phyloP scores from a whole-genome alignment of 306 rosid species.

The Inga leiocalycina region DNA sequence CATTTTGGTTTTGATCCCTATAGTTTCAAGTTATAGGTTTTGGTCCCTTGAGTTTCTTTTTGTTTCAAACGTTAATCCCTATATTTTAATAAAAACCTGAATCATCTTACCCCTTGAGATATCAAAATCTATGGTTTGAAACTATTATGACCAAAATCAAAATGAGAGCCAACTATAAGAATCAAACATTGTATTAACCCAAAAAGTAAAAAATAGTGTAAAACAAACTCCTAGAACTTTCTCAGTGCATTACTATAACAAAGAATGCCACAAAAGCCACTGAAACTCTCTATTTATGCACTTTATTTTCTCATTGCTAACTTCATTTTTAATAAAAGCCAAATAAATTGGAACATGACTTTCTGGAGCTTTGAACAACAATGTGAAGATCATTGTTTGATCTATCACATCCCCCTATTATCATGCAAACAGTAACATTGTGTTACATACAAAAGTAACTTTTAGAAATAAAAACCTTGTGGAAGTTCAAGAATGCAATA shows the following conservation, averaged over 20 bases:
- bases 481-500: not conserved
- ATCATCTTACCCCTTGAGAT: too few relatives aligned
- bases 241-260: not conserved
- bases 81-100: too few relatives aligned
- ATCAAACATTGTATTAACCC: too few relatives aligned
- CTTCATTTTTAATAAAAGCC: constrained; percentile 5
- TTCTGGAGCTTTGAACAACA: constrained; percentile 12
- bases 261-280: not conserved
- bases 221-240: not conserved
- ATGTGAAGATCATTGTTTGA: constrained; percentile 1
- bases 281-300: not conserved
- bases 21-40: too few relatives aligned
- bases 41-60: too few relatives aligned
- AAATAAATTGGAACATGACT: constrained; percentile 8
- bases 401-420: not conserved
- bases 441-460: not conserved
- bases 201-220: not conserved
- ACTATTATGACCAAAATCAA: too few relatives aligned
- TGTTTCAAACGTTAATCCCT: too few relatives aligned
- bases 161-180: too few relatives aligned
- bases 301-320: constrained; percentile 6
- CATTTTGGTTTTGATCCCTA: too few relatives aligned
- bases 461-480: constrained; percentile 1
- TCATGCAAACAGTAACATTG: constrained; percentile 7
- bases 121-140: too few relatives aligned